These are phyloP conservation scores for Flammula alnicola DNA, from an alignment of 1,284 basidiomycete species.

Conservation along the genomic window DNA sequence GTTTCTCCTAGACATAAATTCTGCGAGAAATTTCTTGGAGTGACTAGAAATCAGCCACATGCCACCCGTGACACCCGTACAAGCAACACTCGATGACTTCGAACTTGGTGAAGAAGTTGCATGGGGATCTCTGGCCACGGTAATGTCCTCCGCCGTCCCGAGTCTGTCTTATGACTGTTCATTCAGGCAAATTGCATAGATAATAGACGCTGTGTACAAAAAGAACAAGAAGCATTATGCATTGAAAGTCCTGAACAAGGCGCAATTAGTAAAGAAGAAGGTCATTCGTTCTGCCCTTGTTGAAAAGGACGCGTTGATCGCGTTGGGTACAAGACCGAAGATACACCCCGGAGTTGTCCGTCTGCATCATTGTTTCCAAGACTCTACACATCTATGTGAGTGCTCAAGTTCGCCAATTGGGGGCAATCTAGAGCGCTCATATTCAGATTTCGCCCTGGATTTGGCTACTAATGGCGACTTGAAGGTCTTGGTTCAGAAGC, in stretches of 20 bases:
- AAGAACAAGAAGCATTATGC: conserved; percentile 33
- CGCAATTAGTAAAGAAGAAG: conserved; percentile 37
- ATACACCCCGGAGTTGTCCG: conserved; percentile 85
- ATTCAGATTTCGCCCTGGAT: conserved; percentile 88
- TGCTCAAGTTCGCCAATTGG: conserved; percentile 21
- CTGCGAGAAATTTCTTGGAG: conserved; percentile 7
- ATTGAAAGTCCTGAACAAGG: conserved; percentile 36
- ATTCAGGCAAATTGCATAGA: conserved; percentile 22
- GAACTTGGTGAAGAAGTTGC: conserved; percentile 34
- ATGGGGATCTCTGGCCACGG: conserved; percentile 35
- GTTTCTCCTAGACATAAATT: conserved; percentile 2
- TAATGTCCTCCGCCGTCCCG: conserved; percentile 13
- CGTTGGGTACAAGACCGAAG: conserved; percentile 48
- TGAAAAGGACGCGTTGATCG: conserved; percentile 47
- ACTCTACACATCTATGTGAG: conserved; percentile 84
- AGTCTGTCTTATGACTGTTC: conserved; percentile 5
- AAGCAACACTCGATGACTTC: conserved; percentile 28
- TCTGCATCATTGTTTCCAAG: conserved; percentile 85
- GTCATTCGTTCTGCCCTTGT: conserved; percentile 40
- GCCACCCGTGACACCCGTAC: conserved; percentile 18
- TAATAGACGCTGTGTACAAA: conserved; percentile 34
- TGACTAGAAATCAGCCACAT: no score
- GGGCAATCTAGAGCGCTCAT: conserved; percentile 11
- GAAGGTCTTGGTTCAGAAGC: conserved; percentile 74
- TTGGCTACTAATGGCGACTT: conserved; percentile 91